phyloP scores from a whole-genome alignment of 2,329 filamentous ascomycete species.

The Plectosphaerella cucumerina region DNA sequence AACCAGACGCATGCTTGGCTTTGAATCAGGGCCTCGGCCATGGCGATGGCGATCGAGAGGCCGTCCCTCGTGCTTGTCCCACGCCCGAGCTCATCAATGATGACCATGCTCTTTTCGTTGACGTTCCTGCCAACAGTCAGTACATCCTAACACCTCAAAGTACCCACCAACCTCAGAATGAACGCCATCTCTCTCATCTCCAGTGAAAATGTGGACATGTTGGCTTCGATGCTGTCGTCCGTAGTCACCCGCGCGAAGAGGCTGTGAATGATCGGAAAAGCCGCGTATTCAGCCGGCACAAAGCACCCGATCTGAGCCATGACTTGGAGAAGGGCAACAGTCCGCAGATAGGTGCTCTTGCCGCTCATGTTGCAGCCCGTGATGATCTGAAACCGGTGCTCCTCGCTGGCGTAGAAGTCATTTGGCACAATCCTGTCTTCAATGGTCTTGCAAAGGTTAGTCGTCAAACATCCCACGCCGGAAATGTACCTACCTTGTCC shows the following conservation, averaged over 20 bases:
- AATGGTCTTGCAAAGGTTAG: not conserved
- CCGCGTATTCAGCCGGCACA: conserved; percentile 80
- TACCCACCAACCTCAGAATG: conserved; percentile 62
- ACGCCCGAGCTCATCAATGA: conserved; percentile 89
- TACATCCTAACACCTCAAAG: not conserved
- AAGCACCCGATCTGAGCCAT: conserved; percentile 95
- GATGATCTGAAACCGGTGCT: conserved; percentile 84
- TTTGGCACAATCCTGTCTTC: conserved; percentile 73
- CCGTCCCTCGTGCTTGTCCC: conserved; percentile 89
- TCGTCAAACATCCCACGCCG: not conserved
- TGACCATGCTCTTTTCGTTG: conserved; percentile 68
- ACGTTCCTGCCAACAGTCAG: conserved; percentile 54
- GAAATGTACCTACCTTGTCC: conserved; percentile 50
- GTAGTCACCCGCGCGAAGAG: conserved; percentile 85
- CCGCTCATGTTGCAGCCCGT: conserved; percentile 98
- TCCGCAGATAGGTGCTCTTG: conserved; percentile 91
- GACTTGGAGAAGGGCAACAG: conserved; percentile 76
- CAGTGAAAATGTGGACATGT: conserved; percentile 86
- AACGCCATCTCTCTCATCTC: conserved; percentile 97
- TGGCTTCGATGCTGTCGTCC: conserved; percentile 84
- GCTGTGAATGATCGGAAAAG: conserved; percentile 74
- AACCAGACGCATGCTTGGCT: conserved; percentile 84
- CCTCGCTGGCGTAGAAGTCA: conserved; percentile 78
- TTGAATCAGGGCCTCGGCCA: conserved; percentile 81
- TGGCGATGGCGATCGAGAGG: conserved; percentile 81